Conservation (phyloP, 2,329 filamentous ascomycete genomes). For the Aspergillus sergii region DNA sequence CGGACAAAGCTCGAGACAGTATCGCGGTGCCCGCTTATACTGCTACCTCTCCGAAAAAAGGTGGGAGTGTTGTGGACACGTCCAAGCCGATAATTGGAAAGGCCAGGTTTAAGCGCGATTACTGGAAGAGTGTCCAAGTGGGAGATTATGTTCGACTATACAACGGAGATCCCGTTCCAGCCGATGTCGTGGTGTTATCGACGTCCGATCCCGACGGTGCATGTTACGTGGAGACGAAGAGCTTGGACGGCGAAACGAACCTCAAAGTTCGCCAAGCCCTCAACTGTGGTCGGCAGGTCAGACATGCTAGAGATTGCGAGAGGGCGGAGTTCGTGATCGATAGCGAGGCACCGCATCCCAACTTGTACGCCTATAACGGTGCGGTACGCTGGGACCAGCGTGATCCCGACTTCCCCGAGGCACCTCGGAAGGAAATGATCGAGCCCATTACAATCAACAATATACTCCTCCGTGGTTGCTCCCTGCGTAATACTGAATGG, state of each 20-base stretch:
- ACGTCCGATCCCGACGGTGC: conserved; percentile 93
- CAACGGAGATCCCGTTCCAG: conserved; percentile 92
- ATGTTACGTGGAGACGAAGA: conserved; percentile 98
- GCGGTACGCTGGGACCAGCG: conserved; percentile 84
- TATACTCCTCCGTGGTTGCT: conserved; percentile 87
- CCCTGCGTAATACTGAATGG: conserved; percentile 95
- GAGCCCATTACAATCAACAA: conserved; percentile 97
- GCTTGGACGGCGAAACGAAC: conserved; percentile 96
- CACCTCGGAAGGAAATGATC: conserved; percentile 73
- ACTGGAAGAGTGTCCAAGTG: conserved; percentile 93
- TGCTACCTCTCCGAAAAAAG: conserved; percentile 43
- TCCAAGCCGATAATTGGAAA: conserved; percentile 65
- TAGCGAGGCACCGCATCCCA: conserved; percentile 87
- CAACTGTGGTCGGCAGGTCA: conserved; percentile 78
- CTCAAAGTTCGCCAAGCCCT: conserved; percentile 91
- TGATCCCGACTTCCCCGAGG: conserved; percentile 64
- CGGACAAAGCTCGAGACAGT: conserved; percentile 32
- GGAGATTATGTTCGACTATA: conserved; percentile 96
- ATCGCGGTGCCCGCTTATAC: conserved; percentile 27
- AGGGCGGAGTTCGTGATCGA: conserved; percentile 83
- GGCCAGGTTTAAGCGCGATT: conserved; percentile 86
- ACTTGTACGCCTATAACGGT: conserved; percentile 92
- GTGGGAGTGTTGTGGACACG: conserved; percentile 74
- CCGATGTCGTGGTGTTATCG: conserved; percentile 87
- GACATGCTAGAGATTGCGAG: conserved; percentile 91